phyloP scores from a whole-genome alignment of 768 basidiomycete genomes.

The Pleurotus tuoliensis region DNA sequence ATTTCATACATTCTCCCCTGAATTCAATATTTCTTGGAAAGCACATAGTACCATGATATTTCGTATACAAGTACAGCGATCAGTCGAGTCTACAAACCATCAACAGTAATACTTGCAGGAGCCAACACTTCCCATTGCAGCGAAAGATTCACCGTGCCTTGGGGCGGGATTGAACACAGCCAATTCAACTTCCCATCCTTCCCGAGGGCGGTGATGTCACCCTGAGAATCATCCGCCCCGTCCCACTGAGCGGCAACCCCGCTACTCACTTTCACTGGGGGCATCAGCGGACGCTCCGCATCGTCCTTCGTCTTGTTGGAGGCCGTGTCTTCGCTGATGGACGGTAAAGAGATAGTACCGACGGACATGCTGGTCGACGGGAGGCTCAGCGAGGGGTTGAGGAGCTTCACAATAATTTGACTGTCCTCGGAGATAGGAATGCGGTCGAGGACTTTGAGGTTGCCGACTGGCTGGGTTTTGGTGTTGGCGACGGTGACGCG shows the following conservation, averaged over 20 bases:
- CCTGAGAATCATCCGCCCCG: constrained; percentile 26
- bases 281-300: background rate
- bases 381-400: background rate
- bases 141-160: constrained; percentile 24
- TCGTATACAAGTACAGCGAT: background rate
- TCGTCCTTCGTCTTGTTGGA: background rate
- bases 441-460: constrained; percentile 13
- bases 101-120: background rate
- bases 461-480: constrained; percentile 9
- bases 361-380: background rate
- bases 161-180: constrained; percentile 25
- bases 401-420: background rate
- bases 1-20: too few species aligned
- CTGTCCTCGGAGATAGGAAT: constrained; percentile 10
- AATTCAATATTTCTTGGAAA: too few species aligned
- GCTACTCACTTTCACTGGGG: background rate
- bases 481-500: constrained; percentile 14
- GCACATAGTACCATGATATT: too few species aligned
- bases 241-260: constrained; percentile 36
- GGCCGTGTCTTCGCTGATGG: background rate
- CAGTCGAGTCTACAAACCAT: background rate
- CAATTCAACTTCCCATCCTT: constrained; percentile 32
- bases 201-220: constrained; percentile 15
- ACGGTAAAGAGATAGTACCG: background rate
- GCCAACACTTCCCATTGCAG: constrained; percentile 11